Evolutionary conservation across 176 grass and related monocot genomes (phyloP).

Genomic region (Triticum dicoccoides): DNA sequence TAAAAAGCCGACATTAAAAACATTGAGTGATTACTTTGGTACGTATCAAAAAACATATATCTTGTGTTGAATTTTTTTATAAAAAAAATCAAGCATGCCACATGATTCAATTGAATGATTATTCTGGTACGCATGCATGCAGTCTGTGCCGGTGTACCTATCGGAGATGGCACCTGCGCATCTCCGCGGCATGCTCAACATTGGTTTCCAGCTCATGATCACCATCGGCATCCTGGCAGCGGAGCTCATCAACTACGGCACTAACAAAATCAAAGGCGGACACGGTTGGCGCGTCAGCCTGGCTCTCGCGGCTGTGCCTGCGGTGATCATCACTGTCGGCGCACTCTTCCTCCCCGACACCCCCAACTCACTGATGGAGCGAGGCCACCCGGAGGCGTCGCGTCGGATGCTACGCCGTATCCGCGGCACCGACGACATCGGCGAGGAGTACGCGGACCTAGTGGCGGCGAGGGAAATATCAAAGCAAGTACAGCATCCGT

Average conservation of each 20-base stretch:
- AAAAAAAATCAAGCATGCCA: not conserved
- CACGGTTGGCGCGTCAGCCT: constrained; percentile 37
- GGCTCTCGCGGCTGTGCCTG: constrained; percentile 20
- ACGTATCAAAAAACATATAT: no score
- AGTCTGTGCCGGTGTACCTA: constrained; percentile 30
- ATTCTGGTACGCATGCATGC: not conserved
- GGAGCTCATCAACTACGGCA: constrained; percentile 35
- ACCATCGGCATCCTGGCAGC: constrained; percentile 36
- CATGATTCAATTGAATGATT: not conserved
- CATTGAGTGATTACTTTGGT: no score
- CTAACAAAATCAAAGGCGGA: not conserved
- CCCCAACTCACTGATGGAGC: constrained; percentile 24
- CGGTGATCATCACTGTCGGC: constrained; percentile 4
- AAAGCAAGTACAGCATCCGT: not conserved
- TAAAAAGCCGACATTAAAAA: no score
- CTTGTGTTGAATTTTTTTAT: no score
- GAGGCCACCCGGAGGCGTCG: constrained; percentile 1
- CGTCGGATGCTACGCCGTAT: not conserved
- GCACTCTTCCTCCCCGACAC: constrained; percentile 34
- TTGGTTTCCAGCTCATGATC: constrained; percentile 38
- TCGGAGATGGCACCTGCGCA: constrained; percentile 28
- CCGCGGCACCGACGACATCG: constrained; percentile 22
- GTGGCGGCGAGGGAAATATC: not conserved
- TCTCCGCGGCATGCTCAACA: constrained; percentile 39
- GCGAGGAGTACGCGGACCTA: constrained; percentile 12